phyloP scores from a whole-genome alignment of 345 rosid genomes.

The Gossypium herbaceum region DNA sequence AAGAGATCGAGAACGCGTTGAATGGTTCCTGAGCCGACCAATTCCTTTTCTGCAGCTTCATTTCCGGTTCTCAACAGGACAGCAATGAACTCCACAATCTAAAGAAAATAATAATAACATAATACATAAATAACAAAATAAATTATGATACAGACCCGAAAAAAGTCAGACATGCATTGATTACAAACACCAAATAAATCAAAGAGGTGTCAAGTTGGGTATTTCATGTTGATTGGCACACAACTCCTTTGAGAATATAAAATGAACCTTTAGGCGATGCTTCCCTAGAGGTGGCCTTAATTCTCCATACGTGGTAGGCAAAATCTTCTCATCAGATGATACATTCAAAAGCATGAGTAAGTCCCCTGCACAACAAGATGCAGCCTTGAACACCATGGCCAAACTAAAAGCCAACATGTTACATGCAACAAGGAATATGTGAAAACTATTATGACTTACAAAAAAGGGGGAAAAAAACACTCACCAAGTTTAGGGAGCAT shows the following conservation, averaged over 20 bases:
- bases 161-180: background rate
- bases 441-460: background rate
- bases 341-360: conserved; percentile 70
- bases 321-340: conserved; percentile 67
- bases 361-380: conserved; percentile 48
- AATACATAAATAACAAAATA: background rate
- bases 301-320: conserved; percentile 93
- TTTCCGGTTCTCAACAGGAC: conserved; percentile 75
- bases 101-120: conserved; percentile 26
- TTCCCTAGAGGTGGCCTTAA: conserved; percentile 97
- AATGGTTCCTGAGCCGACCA: conserved; percentile 75
- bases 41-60: conserved; percentile 82
- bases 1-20: conserved; percentile 74
- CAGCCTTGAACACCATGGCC: conserved; percentile 16
- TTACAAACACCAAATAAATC: conserved; percentile 2
- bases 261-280: conserved; percentile 88
- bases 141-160: background rate
- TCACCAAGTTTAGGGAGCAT: conserved; percentile 96
- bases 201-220: background rate
- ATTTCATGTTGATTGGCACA: background rate
- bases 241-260: background rate
- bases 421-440: background rate
- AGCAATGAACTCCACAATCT: conserved; percentile 96
- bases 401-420: background rate
- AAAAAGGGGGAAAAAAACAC: conserved; percentile 17